Percentiles rank a stretch among this genome's conserved stretches.
Evolutionary conservation across 257 asterid genomes (phyloP).

Genomic region (Solanum bulbocastanum): DNA sequence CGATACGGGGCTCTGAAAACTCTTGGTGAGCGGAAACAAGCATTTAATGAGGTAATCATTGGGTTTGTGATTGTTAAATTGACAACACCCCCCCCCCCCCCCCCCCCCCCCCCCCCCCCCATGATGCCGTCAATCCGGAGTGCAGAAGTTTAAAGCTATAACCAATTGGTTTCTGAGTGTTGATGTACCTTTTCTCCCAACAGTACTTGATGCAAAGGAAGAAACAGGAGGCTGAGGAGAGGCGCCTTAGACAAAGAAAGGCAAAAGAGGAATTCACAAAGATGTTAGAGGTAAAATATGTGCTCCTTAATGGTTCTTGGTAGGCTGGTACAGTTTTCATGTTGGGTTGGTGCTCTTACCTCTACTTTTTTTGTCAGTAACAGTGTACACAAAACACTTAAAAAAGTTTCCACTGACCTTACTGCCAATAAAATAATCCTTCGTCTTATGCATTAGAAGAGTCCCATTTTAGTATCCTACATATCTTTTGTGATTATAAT

Average conservation of each 20-base stretch:
- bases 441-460: neutral
- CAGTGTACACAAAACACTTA: neutral
- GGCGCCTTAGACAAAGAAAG: slow-evolving; percentile 79
- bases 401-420: neutral
- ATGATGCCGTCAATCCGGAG: neutral
- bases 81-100: no score
- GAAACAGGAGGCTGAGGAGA: slow-evolving; percentile 94
- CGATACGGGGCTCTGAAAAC: slow-evolving; percentile 90
- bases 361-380: neutral
- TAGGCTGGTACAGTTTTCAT: neutral
- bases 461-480: neutral
- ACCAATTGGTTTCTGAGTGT: slow-evolving; percentile 1
- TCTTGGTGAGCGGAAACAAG: slow-evolving; percentile 96
- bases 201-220: slow-evolving; percentile 97
- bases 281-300: slow-evolving; percentile 84
- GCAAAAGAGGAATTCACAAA: slow-evolving; percentile 89
- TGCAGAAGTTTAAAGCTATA: neutral
- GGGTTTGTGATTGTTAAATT: neutral
- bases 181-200: neutral
- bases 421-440: neutral
- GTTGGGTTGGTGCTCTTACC: neutral
- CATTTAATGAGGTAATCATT: slow-evolving; percentile 79
- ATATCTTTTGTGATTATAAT: neutral
- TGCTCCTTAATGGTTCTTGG: neutral
- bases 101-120: no score